A percentile compares a stretch with the other conserved stretches of the same genome.
Evolutionary conservation across 352 stramenopile genomes (phyloP).

Genomic region (Phytopythium helicoides): DNA sequence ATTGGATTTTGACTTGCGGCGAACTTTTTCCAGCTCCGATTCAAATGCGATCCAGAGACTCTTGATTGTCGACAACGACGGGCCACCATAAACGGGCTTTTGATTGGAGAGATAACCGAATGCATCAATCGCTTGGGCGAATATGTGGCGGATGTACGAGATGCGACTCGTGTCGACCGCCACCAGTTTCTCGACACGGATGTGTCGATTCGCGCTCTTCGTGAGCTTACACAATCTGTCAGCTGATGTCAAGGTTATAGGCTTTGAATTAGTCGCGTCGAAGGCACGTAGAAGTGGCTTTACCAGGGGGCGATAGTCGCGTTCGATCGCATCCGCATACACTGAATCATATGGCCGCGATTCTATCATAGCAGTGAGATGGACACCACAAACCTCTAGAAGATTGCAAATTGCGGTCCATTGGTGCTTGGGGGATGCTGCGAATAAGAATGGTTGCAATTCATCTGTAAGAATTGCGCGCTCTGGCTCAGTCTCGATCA

Average conservation of each 20-base stretch:
- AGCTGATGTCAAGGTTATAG: slow-evolving; percentile 25
- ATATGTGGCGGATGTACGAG: slow-evolving; percentile 37
- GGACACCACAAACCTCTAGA: slow-evolving; percentile 47
- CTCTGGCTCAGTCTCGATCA: slow-evolving; percentile 69
- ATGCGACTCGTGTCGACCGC: slow-evolving; percentile 38
- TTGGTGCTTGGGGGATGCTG: slow-evolving; percentile 28
- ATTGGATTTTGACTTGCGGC: neutral
- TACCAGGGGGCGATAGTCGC: slow-evolving; percentile 32
- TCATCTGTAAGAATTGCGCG: slow-evolving; percentile 67
- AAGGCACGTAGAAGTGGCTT: slow-evolving; percentile 45
- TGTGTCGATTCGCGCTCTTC: slow-evolving; percentile 14
- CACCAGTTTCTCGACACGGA: slow-evolving; percentile 18
- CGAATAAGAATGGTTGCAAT: slow-evolving; percentile 76
- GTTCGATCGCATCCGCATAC: slow-evolving; percentile 4
- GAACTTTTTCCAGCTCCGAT: slow-evolving; percentile 15
- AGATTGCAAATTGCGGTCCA: slow-evolving; percentile 34
- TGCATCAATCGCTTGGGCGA: slow-evolving; percentile 22
- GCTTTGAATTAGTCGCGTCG: slow-evolving; percentile 13
- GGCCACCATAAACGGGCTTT: neutral
- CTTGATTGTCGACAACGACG: slow-evolving; percentile 20
- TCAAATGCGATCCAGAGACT: slow-evolving; percentile 53
- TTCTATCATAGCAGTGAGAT: neutral
- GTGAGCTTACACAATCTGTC: slow-evolving; percentile 22
- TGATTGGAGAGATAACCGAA: slow-evolving; percentile 14
- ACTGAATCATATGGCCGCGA: neutral